Percentiles rank a stretch among this genome's conserved stretches.
These are phyloP conservation scores for Starmerella stellata DNA, from an alignment of 805 yeast species.

Conservation along the genomic window DNA sequence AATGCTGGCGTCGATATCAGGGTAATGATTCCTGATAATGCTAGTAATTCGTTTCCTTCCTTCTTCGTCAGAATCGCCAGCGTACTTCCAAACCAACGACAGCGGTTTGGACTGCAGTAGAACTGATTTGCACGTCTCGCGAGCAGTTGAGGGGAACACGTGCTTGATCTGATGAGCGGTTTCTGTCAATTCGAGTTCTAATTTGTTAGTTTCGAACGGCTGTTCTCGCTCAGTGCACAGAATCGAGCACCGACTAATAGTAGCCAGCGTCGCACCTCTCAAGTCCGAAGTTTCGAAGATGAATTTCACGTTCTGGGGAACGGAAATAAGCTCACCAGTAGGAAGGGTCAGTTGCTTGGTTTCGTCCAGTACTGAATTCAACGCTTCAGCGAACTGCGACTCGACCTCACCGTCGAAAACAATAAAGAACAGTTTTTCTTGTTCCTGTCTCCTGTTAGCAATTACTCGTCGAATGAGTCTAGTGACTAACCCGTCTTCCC, in stretches of 20 bases:
- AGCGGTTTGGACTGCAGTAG: conserved; percentile 21
- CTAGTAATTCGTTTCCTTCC: conserved; percentile 6
- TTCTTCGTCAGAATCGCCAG: conserved; percentile 32
- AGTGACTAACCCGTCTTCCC: conserved; percentile 80
- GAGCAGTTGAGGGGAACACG: conserved; percentile 8
- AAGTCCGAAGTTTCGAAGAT: conserved; percentile 62
- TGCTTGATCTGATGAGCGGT: conserved; percentile 27
- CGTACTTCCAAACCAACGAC: conserved; percentile 43
- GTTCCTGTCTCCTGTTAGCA: conserved; percentile 43
- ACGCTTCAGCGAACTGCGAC: conserved; percentile 81
- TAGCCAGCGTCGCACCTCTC: conserved; percentile 65
- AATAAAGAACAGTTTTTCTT: conserved; percentile 43
- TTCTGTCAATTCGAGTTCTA: conserved; percentile 12
- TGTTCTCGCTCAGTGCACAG: conserved; percentile 31
- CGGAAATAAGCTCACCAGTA: conserved; percentile 63
- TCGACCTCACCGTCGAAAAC: conserved; percentile 86
- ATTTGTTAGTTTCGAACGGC: neutral
- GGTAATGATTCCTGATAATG: conserved; percentile 1
- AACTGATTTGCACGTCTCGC: no score
- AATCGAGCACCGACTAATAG: conserved; percentile 84
- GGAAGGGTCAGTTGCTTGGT: conserved; percentile 67
- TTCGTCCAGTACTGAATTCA: conserved; percentile 83
- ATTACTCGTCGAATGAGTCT: conserved; percentile 39
- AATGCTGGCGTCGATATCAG: neutral
- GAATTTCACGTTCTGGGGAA: conserved; percentile 46